Base-by-base conservation (phyloP, 495 filamentous ascomycete species). In the Neurospora sp. region DNA sequence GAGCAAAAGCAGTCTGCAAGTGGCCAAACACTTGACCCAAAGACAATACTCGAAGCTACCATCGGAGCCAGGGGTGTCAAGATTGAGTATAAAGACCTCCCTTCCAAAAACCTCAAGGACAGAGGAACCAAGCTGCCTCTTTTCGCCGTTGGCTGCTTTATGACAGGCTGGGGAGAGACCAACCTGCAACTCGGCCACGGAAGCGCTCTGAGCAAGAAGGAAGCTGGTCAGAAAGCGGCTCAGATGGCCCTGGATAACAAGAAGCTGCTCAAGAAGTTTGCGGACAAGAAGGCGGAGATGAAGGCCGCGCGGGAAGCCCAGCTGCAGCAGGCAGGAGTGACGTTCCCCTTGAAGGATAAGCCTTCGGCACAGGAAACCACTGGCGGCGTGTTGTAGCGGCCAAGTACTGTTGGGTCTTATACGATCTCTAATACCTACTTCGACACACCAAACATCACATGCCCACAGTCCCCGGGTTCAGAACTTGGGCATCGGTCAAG, bases 201-300 rank as follows among this genome's bases (percentile, higher is more conserved):
- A 18, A 86, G 85, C 37, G 94, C 90, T 7, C 78, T 86, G 60
- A 91, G 87, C 70, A 96, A 95, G 80, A 88, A 87, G 71, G 90
- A 91, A 70, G 94, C 93, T 11, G 92, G 92, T 3, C 84, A 88
- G 70, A 87, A 86, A 73, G 94, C 94, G 38, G 94, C 94, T 38
- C 79, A 81, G 62, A 82, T 87, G 75, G 93, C 92, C 2, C 75
- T 96, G 78, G 76, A 83, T 20, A 90, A 90, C 71, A 86, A 87
- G 74, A 83, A 86, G 42, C 41, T 91, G 66, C 86, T 93, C 41
- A 86, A 88, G 70, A 78, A 84, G 71, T 88, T 90, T 40, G 79
- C 79, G 9, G 84, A 84, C 23, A 84, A 84, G 72, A 92, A 88
- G 78, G 79, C 81, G 77, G 82, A 81, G 6, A 80, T 80, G 70